Percentiles rank a stretch among this genome's conserved stretches.
Conservation (phyloP, 73 alveolate species). For the Blepharisma japonicum region DNA sequence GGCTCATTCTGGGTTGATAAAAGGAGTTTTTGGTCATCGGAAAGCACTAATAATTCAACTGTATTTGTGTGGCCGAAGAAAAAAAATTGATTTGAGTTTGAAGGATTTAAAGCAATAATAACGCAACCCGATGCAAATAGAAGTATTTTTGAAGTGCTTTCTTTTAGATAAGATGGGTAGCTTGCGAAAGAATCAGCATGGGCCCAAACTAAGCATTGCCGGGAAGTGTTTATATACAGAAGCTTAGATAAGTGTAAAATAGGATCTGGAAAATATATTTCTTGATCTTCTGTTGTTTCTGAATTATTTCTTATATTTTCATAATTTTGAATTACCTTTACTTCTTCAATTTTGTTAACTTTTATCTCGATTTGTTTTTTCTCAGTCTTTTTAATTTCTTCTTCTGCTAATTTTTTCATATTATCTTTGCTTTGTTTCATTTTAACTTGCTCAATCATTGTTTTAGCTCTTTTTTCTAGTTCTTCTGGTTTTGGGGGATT, state of each 20-base stretch:
- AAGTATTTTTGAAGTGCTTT: not conserved
- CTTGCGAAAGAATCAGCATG: conserved; percentile 1
- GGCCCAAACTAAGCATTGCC: not conserved
- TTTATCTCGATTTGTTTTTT: too few relatives aligned
- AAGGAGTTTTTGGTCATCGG: not conserved
- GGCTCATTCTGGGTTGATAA: not conserved
- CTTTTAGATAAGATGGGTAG: not conserved
- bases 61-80: not conserved
- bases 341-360: too few relatives aligned
- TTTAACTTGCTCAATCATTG: too few relatives aligned
- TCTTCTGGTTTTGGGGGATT: too few relatives aligned
- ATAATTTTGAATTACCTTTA: too few relatives aligned
- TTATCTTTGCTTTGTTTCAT: too few relatives aligned
- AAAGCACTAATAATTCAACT: not conserved
- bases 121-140: not conserved
- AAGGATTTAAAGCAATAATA: conserved; percentile 10
- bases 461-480: too few relatives aligned
- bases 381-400: too few relatives aligned
- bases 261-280: conserved; percentile 8
- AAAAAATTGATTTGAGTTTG: not conserved
- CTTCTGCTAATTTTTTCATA: too few relatives aligned
- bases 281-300: too few relatives aligned
- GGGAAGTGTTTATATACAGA: not conserved
- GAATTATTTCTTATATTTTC: too few relatives aligned
- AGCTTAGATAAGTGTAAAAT: not conserved